A percentile compares a stretch with the other conserved stretches of the same genome.
phyloP scores from a whole-genome alignment of 2,329 filamentous ascomycete species.

The Claviceps purpurea region DNA sequence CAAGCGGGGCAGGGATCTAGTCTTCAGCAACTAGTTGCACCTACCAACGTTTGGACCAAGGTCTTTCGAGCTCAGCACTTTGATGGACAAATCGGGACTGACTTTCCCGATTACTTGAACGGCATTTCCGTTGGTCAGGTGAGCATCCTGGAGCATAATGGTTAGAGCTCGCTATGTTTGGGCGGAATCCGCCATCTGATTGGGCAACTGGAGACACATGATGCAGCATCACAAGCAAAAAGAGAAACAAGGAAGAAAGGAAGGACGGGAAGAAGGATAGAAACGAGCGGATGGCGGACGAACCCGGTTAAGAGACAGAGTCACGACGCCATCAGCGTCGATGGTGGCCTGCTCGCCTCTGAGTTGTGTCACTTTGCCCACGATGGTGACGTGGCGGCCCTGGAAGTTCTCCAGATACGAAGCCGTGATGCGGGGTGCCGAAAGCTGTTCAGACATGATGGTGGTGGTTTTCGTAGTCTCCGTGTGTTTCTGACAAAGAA shows the following conservation, averaged over 20 bases:
- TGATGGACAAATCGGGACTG: conserved; percentile 57
- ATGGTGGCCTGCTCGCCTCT: conserved; percentile 69
- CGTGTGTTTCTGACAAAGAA: background rate
- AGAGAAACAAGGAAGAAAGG: background rate
- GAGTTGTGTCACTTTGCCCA: conserved; percentile 74
- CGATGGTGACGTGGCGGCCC: conserved; percentile 62
- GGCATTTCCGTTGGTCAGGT: conserved; percentile 54
- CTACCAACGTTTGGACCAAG: conserved; percentile 56
- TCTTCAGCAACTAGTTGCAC: conserved; percentile 19
- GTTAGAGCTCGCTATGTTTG: background rate
- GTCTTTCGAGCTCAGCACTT: conserved; percentile 56
- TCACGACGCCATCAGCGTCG: conserved; percentile 67
- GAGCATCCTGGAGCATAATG: conserved; percentile 42
- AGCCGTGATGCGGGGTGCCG: conserved; percentile 71
- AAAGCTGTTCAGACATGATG: conserved; percentile 51
- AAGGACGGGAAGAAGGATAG: background rate
- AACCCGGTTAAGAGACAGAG: conserved; percentile 61
- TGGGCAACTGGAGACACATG: background rate
- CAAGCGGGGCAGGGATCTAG: background rate
- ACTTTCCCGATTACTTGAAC: conserved; percentile 74
- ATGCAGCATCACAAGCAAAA: background rate
- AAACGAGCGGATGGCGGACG: conserved; percentile 10
- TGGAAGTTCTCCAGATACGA: conserved; percentile 66
- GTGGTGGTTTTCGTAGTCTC: too few relatives aligned
- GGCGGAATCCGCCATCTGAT: background rate